A percentile compares a stretch with the other conserved stretches of the same genome.
These are phyloP conservation scores for Pichia sp. DNA, from an alignment of 1,139 yeast species.

Conservation along the genomic window DNA sequence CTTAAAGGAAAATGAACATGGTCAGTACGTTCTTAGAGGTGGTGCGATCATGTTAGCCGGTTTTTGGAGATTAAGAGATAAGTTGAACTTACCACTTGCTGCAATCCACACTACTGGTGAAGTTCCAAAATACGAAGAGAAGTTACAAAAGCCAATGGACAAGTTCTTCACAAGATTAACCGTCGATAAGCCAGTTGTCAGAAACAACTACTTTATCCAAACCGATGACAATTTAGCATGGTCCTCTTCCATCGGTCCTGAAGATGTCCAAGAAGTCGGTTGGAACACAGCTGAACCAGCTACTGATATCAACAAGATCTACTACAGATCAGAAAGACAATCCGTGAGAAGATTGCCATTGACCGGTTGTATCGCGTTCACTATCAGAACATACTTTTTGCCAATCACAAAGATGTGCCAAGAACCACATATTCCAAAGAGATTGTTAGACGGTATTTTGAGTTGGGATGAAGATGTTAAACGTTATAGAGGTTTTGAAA, in stretches of 20 bases:
- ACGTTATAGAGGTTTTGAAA: constrained; percentile 56
- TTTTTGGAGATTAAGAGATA: constrained; percentile 62
- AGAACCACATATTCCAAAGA: constrained; percentile 60
- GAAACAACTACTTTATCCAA: constrained; percentile 67
- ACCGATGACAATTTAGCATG: constrained; percentile 63
- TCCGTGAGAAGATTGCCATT: constrained; percentile 62
- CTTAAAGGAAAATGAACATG: constrained; percentile 58
- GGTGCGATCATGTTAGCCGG: constrained; percentile 66
- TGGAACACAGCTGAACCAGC: constrained; percentile 62
- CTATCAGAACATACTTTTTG: constrained; percentile 60
- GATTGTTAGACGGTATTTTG: constrained; percentile 54
- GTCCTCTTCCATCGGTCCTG: constrained; percentile 63
- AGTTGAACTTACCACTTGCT: constrained; percentile 50
- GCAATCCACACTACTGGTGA: constrained; percentile 63
- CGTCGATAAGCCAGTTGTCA: constrained; percentile 55
- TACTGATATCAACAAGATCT: constrained; percentile 42
- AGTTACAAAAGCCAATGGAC: constrained; percentile 62
- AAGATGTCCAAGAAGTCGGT: constrained; percentile 48
- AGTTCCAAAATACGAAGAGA: constrained; percentile 60
- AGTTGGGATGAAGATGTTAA: constrained; percentile 61
- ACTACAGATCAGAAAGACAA: constrained; percentile 68
- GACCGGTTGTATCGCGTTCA: constrained; percentile 58
- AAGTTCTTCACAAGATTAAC: constrained; percentile 56
- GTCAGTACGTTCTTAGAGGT: constrained; percentile 53
- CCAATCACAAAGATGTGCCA: constrained; percentile 52